Base-by-base conservation (phyloP, 2,329 filamentous ascomycete species). In the Ceratocystis variospora region DNA sequence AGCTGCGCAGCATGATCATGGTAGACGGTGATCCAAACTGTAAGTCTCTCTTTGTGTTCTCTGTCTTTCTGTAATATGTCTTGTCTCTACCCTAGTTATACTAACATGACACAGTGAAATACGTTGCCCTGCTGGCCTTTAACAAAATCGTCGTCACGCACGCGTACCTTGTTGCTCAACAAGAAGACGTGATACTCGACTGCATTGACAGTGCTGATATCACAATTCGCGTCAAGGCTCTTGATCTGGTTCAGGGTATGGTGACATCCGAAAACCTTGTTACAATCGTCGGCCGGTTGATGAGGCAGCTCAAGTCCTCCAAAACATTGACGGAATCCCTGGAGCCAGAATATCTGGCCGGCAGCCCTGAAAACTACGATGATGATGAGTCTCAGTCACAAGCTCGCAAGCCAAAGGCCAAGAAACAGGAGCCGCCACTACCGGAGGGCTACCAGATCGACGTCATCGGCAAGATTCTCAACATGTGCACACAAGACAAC, bases 161-260 rank as follows among this genome's bases (percentile, higher is more conserved):
- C 73, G 88, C 93, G 2, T 86, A 87, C 73, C 82, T 99, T 41
- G 94, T 99, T 33, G 87, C 90, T 4, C 83, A 93, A 73, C 94
- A 99, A 73, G 90, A 96, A 74, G 93, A 97, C 75, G 93, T 97
- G 61, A 96, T 99, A 69, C 80, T 99, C 74, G 88, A 95, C 72
- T 99, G 94, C 73, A 90, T 99, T 71, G 94, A 97, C 74, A 96
- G 96, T 74, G 81, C 89, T 0, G 94, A 99, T 72, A 94, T 99
- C 68, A 96, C 92, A 3, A 99, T 99, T 72, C 87, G 94, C 68
- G 87, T 96, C 74, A 88, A 96, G 73, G 92, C 94, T 4, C 79
- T 99, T 45, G 91, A 97, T 71, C 81, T 99, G 28, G 92, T 94
- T 1, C 88, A 93, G 64, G 90, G 90, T 45, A 96, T 99, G 90